phyloP scores from a whole-genome alignment of 2,329 filamentous ascomycete genomes.

The Coniella lustricola region DNA sequence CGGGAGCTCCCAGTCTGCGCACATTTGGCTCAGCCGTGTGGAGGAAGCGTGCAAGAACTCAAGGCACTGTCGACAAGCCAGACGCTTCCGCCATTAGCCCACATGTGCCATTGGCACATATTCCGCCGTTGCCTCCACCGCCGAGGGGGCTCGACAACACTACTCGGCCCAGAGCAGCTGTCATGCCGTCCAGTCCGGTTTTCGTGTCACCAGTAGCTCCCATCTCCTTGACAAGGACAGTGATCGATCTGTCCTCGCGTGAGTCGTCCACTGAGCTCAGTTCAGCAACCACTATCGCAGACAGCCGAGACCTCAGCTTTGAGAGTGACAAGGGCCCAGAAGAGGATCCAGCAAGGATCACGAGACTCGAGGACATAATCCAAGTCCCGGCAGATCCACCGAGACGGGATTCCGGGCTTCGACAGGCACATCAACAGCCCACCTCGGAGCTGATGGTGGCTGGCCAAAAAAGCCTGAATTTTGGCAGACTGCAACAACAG shows the following conservation, averaged over 20 bases:
- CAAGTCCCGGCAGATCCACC: constrained; percentile 9
- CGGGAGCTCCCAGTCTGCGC: not conserved
- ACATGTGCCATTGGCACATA: constrained; percentile 5
- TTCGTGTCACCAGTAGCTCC: not conserved
- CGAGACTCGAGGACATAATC: constrained; percentile 7
- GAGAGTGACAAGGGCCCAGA: not conserved
- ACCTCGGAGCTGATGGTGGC: constrained; percentile 42
- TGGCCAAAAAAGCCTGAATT: constrained; percentile 43
- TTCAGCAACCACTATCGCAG: constrained; percentile 13
- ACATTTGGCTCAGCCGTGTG: constrained; percentile 6
- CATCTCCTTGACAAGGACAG: not conserved
- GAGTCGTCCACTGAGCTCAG: constrained; percentile 3
- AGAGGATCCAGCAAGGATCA: constrained; percentile 1
- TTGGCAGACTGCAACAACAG: constrained; percentile 37
- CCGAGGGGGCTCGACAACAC: constrained; percentile 5
- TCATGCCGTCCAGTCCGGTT: not conserved
- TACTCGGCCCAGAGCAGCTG: constrained; percentile 4
- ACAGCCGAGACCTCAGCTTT: constrained; percentile 13
- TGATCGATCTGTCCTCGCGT: constrained; percentile 2
- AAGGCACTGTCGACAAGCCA: constrained; percentile 1
- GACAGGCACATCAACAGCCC: constrained; percentile 27
- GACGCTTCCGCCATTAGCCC: not conserved
- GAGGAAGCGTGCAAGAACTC: constrained; percentile 15
- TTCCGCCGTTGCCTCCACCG: constrained; percentile 11
- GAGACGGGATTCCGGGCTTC: not conserved